Evolutionary conservation across 495 filamentous ascomycete genomes (phyloP).

Genomic region (Lichenothelia convexa): DNA sequence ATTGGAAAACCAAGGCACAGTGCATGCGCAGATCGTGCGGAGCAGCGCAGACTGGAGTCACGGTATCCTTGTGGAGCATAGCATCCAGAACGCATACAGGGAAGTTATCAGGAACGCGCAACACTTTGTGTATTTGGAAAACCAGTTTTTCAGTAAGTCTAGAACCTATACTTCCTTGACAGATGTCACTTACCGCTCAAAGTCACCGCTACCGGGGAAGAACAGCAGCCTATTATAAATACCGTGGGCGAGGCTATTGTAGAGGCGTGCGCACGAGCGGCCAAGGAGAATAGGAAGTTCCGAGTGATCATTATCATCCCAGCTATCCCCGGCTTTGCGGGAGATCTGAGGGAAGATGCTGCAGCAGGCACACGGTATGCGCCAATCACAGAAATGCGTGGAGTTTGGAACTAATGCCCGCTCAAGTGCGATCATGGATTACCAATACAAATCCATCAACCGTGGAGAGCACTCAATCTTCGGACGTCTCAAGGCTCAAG

Average conservation of each 20-base stretch:
- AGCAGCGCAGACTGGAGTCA: constrained; percentile 92
- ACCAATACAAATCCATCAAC: constrained; percentile 90
- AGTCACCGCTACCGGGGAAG: constrained; percentile 77
- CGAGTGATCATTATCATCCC: constrained; percentile 78
- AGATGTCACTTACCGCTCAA: not conserved
- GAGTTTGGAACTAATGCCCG: not conserved
- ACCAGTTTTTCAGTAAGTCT: constrained; percentile 71
- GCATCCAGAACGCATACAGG: constrained; percentile 81
- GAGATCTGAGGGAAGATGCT: constrained; percentile 65
- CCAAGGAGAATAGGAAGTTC: constrained; percentile 76
- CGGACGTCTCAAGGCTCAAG: constrained; percentile 54
- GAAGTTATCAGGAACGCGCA: constrained; percentile 68
- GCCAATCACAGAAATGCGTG: no score
- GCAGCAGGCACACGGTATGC: constrained; percentile 54
- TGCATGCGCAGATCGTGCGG: constrained; percentile 67
- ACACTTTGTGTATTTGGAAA: constrained; percentile 93
- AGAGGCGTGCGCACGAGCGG: constrained; percentile 66
- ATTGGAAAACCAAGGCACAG: constrained; percentile 44
- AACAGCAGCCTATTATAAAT: constrained; percentile 75
- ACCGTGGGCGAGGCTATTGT: constrained; percentile 75
- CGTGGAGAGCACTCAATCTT: constrained; percentile 83
- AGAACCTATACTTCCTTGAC: not conserved
- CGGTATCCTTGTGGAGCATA: constrained; percentile 73
- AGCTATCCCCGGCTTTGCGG: constrained; percentile 82
- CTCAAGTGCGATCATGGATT: constrained; percentile 76